Base-by-base conservation (phyloP, 768 basidiomycete genomes). In the Tricholomella constricta region DNA sequence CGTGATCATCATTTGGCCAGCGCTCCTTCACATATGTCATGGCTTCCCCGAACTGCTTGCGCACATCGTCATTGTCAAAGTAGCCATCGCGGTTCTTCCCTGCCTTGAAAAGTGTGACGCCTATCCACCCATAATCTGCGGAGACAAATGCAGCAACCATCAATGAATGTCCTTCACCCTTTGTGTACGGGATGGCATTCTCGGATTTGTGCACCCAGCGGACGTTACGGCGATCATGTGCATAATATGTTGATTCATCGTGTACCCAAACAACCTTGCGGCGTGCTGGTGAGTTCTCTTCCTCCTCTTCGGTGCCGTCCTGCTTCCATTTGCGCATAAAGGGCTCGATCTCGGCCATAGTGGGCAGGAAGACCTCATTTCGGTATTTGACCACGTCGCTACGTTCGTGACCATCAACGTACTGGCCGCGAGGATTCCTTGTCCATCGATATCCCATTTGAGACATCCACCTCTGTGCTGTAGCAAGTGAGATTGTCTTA, bases 81-180 rank as follows among this genome's bases (percentile, higher is more conserved):
- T 69, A 67, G 2, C 67, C 64, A 42, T 70, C 62, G 6, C 49
- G 45, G 43, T 51, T 55, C 41, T 64, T 68, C 15, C 67, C 68
- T 14, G 61, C 57, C 22, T 56, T 56, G 48, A 71, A 66, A 5
- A 65, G 15, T 2, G n/a, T n/a, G n/a, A 65, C 49, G 4, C 54
- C 42, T 15, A 71, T 37, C 63, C 62, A 68, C 9, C 69, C 62
- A 45, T 62, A 69, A 40, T 71, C 66, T 1, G 69, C 54, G 1
- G 65, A 71, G 1, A 73, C 66, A 56, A 68, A 72, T 48, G 73
- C 66, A 0, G 68, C 62, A n/a, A 72, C 61, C 70, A 73, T 73
- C 10, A 70, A 40, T 7, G 70, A 73, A 1, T 52, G 52, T 4
- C 72, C 52, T 35, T 73, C 71, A 5, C 72, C 72, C 25, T 55